Evolutionary conservation across 1,284 basidiomycete genomes (phyloP).

Genomic region (Malassezia obtusa): DNA sequence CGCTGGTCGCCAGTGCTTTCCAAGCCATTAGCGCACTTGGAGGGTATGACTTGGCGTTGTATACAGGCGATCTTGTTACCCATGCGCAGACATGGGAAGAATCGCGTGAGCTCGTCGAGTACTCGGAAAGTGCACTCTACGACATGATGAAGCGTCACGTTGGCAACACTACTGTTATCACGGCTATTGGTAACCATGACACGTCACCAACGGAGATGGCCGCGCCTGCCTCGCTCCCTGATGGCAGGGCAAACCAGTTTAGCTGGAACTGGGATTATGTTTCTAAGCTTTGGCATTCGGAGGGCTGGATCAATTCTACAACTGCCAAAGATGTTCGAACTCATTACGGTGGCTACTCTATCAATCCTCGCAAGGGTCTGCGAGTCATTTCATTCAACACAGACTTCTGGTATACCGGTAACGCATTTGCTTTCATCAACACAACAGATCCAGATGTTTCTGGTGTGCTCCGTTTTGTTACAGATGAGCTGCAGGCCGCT

Average conservation of each 20-base stretch:
- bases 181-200: constrained; percentile 45
- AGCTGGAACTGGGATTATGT: constrained; percentile 44
- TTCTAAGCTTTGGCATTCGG: constrained; percentile 25
- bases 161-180: constrained; percentile 35
- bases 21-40: constrained; percentile 59
- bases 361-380: constrained; percentile 59
- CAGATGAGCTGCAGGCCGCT: constrained; percentile 60
- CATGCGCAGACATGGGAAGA: constrained; percentile 37
- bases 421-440: constrained; percentile 69
- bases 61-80: constrained; percentile 66
- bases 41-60: constrained; percentile 61
- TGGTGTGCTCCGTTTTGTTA: constrained; percentile 66
- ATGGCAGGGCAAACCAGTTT: constrained; percentile 29
- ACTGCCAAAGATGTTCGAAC: constrained; percentile 57
- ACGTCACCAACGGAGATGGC: constrained; percentile 30
- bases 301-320: constrained; percentile 61
- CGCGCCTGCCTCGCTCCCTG: constrained; percentile 26
- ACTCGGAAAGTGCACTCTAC: constrained; percentile 37
- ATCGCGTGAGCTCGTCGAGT: constrained; percentile 33
- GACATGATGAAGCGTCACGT: constrained; percentile 28
- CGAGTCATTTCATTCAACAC: constrained; percentile 68
- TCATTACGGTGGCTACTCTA: constrained; percentile 67
- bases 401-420: constrained; percentile 50
- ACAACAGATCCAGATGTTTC: constrained; percentile 61
- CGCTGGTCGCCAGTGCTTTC: constrained; percentile 59